These are phyloP conservation scores for Daldinia decipiens DNA, from an alignment of 495 filamentous ascomycete species.

Conservation along the genomic window DNA sequence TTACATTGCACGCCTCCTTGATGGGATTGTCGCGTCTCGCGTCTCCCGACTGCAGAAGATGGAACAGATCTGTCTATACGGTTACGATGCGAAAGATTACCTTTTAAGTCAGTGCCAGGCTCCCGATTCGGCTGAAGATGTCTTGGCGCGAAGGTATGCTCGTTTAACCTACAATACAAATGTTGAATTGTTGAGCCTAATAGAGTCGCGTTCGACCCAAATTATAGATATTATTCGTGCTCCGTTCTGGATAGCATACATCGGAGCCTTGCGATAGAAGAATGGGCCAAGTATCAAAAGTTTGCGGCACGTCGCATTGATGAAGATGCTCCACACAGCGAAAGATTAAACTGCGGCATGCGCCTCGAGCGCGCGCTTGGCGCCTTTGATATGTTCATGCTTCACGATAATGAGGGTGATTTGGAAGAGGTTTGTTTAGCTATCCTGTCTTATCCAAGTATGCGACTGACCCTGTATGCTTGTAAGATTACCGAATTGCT, in stretches of 20 bases:
- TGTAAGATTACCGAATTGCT: conserved; percentile 68
- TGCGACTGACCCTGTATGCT: conserved; percentile 18
- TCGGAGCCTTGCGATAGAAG: conserved; percentile 76
- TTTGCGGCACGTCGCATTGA: conserved; percentile 58
- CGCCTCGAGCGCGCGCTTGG: conserved; percentile 79
- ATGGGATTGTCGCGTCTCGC: conserved; percentile 76
- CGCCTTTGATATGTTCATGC: conserved; percentile 87
- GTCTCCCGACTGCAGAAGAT: conserved; percentile 74
- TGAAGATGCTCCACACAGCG: conserved; percentile 42
- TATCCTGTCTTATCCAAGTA: neutral
- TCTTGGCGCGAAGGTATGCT: conserved; percentile 79
- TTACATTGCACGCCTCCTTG: conserved; percentile 66
- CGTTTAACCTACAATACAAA: neutral
- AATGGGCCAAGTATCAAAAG: conserved; percentile 70
- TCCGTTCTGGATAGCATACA: conserved; percentile 82
- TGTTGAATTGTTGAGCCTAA: conserved; percentile 10
- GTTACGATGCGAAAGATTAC: conserved; percentile 90
- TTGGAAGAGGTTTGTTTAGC: conserved; percentile 70
- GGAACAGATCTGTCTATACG: conserved; percentile 72
- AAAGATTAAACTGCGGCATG: conserved; percentile 48
- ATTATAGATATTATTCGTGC: conserved; percentile 74
- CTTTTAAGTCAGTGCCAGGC: conserved; percentile 72
- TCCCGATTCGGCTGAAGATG: conserved; percentile 72
- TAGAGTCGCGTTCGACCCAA: conserved; percentile 11
- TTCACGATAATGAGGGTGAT: conserved; percentile 74